Evolutionary conservation across 2,329 filamentous ascomycete genomes (phyloP).

Genomic region (Elsinoe necatrix): DNA sequence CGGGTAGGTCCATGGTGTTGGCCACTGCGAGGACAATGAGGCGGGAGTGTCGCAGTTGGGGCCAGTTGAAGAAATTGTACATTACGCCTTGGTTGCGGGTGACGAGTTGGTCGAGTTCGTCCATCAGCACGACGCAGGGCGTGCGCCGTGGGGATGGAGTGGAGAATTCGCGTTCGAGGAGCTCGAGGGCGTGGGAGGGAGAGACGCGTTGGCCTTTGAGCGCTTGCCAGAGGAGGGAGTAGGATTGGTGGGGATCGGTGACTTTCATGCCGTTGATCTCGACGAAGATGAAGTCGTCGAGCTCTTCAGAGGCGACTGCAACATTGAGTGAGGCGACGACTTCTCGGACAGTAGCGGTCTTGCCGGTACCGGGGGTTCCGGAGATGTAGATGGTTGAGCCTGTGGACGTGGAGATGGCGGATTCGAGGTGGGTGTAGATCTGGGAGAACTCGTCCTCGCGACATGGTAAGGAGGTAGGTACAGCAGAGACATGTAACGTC

Average conservation of each 20-base stretch:
- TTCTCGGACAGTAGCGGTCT: conserved; percentile 94
- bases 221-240: conserved; percentile 91
- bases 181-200: conserved; percentile 80
- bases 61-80: conserved; percentile 99
- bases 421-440: conserved; percentile 88
- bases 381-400: conserved; percentile 99
- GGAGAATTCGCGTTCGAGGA: conserved; percentile 86
- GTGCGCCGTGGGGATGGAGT: conserved; percentile 83
- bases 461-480: conserved; percentile 81
- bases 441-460: conserved; percentile 84
- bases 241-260: conserved; percentile 93
- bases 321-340: conserved; percentile 82
- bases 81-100: conserved; percentile 99
- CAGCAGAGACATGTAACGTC: conserved; percentile 84
- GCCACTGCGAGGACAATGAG: conserved; percentile 95
- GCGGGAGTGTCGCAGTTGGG: conserved; percentile 77
- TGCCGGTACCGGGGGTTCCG: conserved; percentile 94
- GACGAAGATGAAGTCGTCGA: conserved; percentile 98
- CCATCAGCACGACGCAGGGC: conserved; percentile 96
- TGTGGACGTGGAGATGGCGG: conserved; percentile 84
- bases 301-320: conserved; percentile 78
- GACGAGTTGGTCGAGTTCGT: conserved; percentile 93
- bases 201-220: conserved; percentile 88
- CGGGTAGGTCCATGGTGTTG: conserved; percentile 97
- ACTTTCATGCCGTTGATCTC: conserved; percentile 99